Percentiles rank a stretch among this genome's conserved stretches.
These are phyloP conservation scores for Dictyostelium firmibasis DNA, from an alignment of 78 protist genomes.

Conservation along the genomic window DNA sequence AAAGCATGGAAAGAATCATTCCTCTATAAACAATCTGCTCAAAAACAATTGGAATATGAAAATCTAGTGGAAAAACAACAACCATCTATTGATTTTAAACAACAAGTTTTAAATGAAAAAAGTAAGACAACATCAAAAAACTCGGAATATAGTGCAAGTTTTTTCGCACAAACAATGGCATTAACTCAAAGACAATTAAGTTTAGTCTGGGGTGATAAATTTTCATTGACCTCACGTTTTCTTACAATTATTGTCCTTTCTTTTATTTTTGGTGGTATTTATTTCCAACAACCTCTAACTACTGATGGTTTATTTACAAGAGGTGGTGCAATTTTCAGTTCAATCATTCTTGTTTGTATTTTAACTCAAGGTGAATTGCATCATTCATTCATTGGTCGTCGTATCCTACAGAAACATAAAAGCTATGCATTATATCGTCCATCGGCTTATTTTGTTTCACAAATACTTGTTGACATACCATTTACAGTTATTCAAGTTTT, in stretches of 20 bases:
- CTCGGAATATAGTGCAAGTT: slow-evolving; percentile 36
- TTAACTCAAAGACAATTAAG: slow-evolving; percentile 40
- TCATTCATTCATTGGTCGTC: slow-evolving; percentile 12
- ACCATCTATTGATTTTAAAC: not conserved
- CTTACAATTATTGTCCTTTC: slow-evolving; percentile 6
- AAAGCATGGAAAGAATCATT: slow-evolving; percentile 36
- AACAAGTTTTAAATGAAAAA: slow-evolving; percentile 22
- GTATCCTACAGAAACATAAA: slow-evolving; percentile 61
- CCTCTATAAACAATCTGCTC: not conserved
- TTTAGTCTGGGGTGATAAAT: slow-evolving; percentile 55
- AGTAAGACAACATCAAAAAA: slow-evolving; percentile 18
- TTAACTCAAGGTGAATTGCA: slow-evolving; percentile 7
- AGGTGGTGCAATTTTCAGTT: slow-evolving; percentile 61
- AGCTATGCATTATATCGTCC: slow-evolving; percentile 47
- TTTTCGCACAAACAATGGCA: slow-evolving; percentile 38
- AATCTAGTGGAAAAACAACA: slow-evolving; percentile 6
- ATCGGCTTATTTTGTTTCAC: slow-evolving; percentile 29
- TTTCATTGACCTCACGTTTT: slow-evolving; percentile 18
- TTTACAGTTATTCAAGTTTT: not conserved
- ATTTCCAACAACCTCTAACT: slow-evolving; percentile 10
- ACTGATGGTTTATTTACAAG: slow-evolving; percentile 38
- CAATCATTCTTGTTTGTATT: not conserved
- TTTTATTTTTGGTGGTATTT: slow-evolving; percentile 54
- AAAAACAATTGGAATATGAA: slow-evolving; percentile 21
- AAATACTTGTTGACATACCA: slow-evolving; percentile 32